These are phyloP conservation scores for Botrytis paeoniae DNA, from an alignment of 2,329 filamentous ascomycete species.

Conservation along the genomic window DNA sequence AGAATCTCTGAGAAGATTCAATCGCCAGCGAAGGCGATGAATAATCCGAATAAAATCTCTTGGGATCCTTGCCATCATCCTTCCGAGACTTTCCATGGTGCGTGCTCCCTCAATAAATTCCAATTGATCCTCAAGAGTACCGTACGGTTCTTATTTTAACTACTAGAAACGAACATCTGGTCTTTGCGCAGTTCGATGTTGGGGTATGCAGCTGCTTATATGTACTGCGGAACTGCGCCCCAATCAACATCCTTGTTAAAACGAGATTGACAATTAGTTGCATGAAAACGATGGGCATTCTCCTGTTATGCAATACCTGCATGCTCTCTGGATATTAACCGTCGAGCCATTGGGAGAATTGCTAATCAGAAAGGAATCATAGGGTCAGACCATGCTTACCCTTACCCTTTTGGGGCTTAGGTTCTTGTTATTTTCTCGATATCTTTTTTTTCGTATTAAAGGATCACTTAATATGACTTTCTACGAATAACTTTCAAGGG, in stretches of 20 bases:
- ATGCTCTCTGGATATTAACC: neutral
- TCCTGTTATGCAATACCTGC: neutral
- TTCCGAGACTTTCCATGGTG: neutral
- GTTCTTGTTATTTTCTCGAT: neutral
- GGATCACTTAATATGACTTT: neutral
- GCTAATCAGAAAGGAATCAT: neutral
- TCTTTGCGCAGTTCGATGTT: slow-evolving; percentile 12
- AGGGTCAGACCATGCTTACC: neutral
- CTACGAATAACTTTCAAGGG: neutral
- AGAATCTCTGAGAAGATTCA: neutral
- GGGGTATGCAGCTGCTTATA: slow-evolving; percentile 1
- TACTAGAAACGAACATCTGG: slow-evolving; percentile 4
- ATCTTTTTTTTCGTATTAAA: neutral
- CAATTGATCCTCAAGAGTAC: neutral
- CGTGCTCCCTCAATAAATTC: neutral
- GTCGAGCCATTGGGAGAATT: neutral
- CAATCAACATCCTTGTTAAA: neutral
- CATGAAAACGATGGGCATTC: neutral
- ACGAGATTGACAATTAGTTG: neutral
- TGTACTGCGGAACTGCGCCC: slow-evolving; percentile 7
- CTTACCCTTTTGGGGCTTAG: neutral
- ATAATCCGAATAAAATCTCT: neutral
- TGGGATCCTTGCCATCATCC: neutral
- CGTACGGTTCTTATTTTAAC: slow-evolving; percentile 9
- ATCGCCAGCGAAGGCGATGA: neutral